Conservation (phyloP, 352 stramenopile genomes). For the Salisapilia sapeloensis region DNA sequence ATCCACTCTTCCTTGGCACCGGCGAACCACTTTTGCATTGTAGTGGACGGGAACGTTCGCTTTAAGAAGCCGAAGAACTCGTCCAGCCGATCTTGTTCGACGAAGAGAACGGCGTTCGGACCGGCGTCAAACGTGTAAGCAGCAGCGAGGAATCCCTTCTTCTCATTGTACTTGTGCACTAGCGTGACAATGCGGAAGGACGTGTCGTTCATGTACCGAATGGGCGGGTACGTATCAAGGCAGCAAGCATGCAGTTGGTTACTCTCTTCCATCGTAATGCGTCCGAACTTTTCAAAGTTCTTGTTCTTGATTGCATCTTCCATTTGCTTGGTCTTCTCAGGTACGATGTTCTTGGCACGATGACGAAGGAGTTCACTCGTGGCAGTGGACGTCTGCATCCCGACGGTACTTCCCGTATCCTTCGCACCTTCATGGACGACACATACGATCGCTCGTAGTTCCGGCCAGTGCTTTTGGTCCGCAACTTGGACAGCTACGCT, state of each 20-base stretch:
- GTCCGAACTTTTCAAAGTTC: constrained; percentile 92
- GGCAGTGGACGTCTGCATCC: constrained; percentile 89
- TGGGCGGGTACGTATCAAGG: constrained; percentile 95
- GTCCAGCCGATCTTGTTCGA: constrained; percentile 47
- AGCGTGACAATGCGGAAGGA: constrained; percentile 67
- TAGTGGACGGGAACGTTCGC: constrained; percentile 18
- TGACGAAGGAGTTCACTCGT: constrained; percentile 87
- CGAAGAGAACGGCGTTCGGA: constrained; percentile 93
- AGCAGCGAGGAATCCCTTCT: constrained; percentile 41
- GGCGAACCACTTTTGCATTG: constrained; percentile 7
- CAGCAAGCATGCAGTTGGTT: constrained; percentile 98
- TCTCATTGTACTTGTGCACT: constrained; percentile 90
- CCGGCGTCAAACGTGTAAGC: constrained; percentile 99
- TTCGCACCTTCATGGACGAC: constrained; percentile 95
- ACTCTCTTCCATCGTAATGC: constrained; percentile 96
- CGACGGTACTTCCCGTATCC: constrained; percentile 90
- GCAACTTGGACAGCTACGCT: constrained; percentile 51
- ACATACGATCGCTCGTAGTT: constrained; percentile 90
- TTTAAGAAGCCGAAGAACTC: constrained; percentile 41
- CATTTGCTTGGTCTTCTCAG: constrained; percentile 75
- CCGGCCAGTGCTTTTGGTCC: constrained; percentile 86
- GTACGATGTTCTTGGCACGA: constrained; percentile 70
- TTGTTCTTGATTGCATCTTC: constrained; percentile 74
- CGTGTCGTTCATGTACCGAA: constrained; percentile 97
- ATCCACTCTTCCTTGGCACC: constrained; percentile 4